phyloP scores from a whole-genome alignment of 1,139 yeast species.

The Magnusiomyces tetraspermus region DNA sequence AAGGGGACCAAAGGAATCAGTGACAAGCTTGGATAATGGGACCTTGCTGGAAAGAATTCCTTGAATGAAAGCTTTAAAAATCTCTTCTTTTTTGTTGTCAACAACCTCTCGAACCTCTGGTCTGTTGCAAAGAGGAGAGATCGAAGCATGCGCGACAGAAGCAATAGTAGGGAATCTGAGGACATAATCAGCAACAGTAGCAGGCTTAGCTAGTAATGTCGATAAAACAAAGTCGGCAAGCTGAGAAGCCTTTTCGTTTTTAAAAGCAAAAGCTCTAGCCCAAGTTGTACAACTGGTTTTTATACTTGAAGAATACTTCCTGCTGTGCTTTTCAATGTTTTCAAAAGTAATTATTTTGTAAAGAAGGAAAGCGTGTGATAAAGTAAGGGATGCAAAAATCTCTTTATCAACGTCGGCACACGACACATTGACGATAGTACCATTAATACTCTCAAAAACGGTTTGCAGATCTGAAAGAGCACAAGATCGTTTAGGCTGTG shows the following conservation, averaged over 20 bases:
- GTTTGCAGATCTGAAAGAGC: slow-evolving; percentile 51
- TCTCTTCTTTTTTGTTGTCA: slow-evolving; percentile 16
- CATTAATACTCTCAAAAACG: slow-evolving; percentile 48
- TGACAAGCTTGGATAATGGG: slow-evolving; percentile 20
- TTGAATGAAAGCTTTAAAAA: slow-evolving; percentile 23
- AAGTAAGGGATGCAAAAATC: slow-evolving; percentile 16
- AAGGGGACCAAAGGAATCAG: slow-evolving; percentile 35
- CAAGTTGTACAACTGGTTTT: slow-evolving; percentile 23
- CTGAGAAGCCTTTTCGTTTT: slow-evolving; percentile 12
- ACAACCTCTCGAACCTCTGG: slow-evolving; percentile 22
- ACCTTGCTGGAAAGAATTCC: slow-evolving; percentile 28
- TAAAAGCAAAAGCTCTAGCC: slow-evolving; percentile 13
- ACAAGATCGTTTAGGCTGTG: slow-evolving; percentile 31
- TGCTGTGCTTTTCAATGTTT: slow-evolving; percentile 16
- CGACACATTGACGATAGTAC: slow-evolving; percentile 21
- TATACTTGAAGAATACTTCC: slow-evolving; percentile 26
- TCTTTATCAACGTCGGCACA: slow-evolving; percentile 13
- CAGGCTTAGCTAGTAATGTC: slow-evolving; percentile 14
- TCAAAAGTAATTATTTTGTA: slow-evolving; percentile 20
- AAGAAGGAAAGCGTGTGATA: slow-evolving; percentile 24
- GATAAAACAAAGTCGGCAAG: slow-evolving; percentile 19
- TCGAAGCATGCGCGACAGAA: slow-evolving; percentile 26
- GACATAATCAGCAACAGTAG: slow-evolving; percentile 16
- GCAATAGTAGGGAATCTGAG: slow-evolving; percentile 21
- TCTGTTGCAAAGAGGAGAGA: slow-evolving; percentile 21